Percentiles rank a stretch among this genome's conserved stretches.
phyloP scores from a whole-genome alignment of 441 rosid species.

The Erysimum cheiri region DNA sequence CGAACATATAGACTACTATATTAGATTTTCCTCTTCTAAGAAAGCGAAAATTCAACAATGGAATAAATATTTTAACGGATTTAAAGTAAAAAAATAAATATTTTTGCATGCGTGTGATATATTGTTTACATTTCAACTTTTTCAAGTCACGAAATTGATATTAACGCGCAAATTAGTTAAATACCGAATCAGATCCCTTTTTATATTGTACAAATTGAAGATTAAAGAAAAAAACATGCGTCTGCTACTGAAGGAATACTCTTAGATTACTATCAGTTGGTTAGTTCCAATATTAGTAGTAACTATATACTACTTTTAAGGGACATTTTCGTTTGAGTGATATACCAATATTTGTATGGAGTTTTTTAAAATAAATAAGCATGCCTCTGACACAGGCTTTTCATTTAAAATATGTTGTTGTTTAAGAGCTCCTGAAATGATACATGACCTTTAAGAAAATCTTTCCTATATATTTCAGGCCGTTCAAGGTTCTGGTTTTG shows the following conservation, averaged over 20 bases:
- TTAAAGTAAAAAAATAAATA: not conserved
- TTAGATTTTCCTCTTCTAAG: no score
- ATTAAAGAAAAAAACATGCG: constrained; percentile 2
- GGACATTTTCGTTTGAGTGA: not conserved
- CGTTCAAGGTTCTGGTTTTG: no score
- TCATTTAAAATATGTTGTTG: not conserved
- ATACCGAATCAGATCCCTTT: not conserved
- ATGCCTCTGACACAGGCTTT: not conserved
- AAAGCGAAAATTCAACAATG: not conserved
- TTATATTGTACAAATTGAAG: not conserved
- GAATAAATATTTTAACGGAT: not conserved
- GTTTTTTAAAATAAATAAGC: not conserved
- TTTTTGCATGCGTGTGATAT: constrained; percentile 13
- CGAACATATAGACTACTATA: no score
- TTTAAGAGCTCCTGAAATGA: not conserved
- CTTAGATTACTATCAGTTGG: not conserved
- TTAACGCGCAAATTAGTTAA: not conserved
- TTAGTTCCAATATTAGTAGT: not conserved
- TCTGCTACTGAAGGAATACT: not conserved
- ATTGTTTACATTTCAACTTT: constrained; percentile 8
- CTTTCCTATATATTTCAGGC: no score
- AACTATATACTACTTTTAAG: not conserved
- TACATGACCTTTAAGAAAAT: not conserved
- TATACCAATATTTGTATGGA: not conserved
- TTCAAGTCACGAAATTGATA: not conserved